These are phyloP conservation scores for Colletotrichum euphorbiae DNA, from an alignment of 2,329 filamentous ascomycete species.

Conservation along the genomic window DNA sequence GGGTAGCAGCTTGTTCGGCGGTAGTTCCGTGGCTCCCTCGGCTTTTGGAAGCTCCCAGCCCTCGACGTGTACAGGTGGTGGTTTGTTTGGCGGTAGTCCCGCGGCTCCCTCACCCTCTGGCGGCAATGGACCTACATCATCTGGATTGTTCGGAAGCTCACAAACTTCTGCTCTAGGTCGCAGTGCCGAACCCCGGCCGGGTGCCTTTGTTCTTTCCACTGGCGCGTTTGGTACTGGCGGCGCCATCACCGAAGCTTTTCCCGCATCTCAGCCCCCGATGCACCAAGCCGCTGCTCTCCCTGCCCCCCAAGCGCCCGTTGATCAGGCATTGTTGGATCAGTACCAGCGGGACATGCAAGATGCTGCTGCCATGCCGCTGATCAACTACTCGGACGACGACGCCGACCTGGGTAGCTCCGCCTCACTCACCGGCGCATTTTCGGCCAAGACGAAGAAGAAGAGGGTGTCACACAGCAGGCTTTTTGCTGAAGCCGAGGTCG, in stretches of 20 bases:
- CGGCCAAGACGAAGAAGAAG: neutral
- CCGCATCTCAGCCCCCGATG: neutral
- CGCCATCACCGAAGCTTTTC: neutral
- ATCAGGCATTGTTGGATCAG: neutral
- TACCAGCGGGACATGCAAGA: neutral
- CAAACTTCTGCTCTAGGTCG: neutral
- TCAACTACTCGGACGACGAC: neutral
- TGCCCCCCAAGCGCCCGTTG: neutral
- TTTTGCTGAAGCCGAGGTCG: neutral
- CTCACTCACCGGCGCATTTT: neutral
- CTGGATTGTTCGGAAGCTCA: constrained; percentile 1
- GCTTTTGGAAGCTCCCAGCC: too few species aligned
- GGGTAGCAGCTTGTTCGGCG: neutral
- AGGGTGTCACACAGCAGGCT: neutral
- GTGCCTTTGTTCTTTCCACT: neutral
- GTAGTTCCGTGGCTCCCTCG: too few species aligned
- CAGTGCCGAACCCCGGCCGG: neutral
- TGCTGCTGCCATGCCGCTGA: neutral
- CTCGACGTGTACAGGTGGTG: neutral
- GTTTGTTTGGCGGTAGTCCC: neutral
- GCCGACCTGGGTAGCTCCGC: neutral
- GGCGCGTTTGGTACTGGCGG: neutral
- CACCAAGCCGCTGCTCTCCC: neutral
- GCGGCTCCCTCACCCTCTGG: neutral
- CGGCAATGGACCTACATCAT: too few species aligned